Evolutionary conservation across 805 yeast species (phyloP).

Genomic region (Spathaspora arborariae): DNA sequence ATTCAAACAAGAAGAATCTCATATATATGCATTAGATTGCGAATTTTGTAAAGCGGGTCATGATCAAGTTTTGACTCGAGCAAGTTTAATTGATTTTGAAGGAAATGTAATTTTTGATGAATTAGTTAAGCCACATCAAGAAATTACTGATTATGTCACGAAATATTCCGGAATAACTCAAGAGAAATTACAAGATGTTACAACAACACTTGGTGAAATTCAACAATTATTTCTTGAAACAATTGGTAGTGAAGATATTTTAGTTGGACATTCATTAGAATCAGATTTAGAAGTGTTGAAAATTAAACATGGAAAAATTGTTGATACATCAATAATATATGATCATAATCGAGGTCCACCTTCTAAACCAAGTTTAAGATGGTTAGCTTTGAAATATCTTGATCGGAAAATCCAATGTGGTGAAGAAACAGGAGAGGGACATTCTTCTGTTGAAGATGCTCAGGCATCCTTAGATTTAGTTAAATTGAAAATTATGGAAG

Average conservation of each 20-base stretch:
- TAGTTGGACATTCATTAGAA: constrained; percentile 89
- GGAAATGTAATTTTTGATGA: constrained; percentile 63
- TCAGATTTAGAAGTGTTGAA: constrained; percentile 72
- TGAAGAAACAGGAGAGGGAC: constrained; percentile 53
- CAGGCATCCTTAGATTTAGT: constrained; percentile 73
- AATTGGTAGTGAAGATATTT: constrained; percentile 54
- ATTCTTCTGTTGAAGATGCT: constrained; percentile 86
- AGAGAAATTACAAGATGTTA: constrained; percentile 57
- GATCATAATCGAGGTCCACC: constrained; percentile 87
- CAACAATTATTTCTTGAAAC: constrained; percentile 51
- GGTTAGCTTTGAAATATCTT: constrained; percentile 58
- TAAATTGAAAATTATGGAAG: constrained; percentile 64
- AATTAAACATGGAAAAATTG: constrained; percentile 65
- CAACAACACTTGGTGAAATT: constrained; percentile 62
- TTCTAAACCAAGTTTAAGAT: constrained; percentile 69
- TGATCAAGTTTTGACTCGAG: constrained; percentile 71
- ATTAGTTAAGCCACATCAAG: constrained; percentile 72
- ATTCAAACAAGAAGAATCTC: constrained; percentile 44
- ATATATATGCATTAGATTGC: constrained; percentile 82
- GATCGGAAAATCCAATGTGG: constrained; percentile 62
- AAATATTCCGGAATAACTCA: constrained; percentile 83
- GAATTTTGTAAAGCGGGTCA: constrained; percentile 76
- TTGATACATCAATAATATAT: constrained; percentile 76
- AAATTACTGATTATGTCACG: constrained; percentile 78
- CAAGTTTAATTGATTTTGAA: constrained; percentile 66